Base-by-base conservation (phyloP, 176 grass and related monocot genomes). In the Zea luxurians region DNA sequence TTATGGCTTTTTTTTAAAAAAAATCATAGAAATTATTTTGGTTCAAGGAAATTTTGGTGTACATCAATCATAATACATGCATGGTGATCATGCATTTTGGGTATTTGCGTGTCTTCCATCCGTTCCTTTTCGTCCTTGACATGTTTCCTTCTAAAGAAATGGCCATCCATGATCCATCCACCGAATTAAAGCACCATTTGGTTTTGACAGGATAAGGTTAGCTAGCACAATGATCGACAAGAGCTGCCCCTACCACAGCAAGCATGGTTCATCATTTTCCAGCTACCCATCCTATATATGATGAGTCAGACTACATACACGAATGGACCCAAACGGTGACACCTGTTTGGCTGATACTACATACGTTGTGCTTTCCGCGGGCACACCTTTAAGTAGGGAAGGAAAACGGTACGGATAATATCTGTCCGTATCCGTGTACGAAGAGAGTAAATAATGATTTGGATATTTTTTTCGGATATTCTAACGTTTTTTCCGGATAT, bases 301-400 rank as follows among this genome's bases (percentile, higher is more conserved):
- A 61, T 10, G 58, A 64, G 45, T 64, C 36, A 8, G 62, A 66
- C 27, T n/a, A 63, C 60, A 77, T 78, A 66, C 7, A 3, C 66
- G 62, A 53, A 54, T 50, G 0, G 17, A 61, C 27, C 10, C 35
- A 48, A 76, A 47, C 27, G 13, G 41, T 16, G 63, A 83, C 71
- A 76, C 63, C 8, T 76, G 63, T 75, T 67, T 50, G 57, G 58
- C 48, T 64, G 57, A 12, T 27, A 27, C 27, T 27, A n/a, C n/a
- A 27, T 53, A 2, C 44, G 37, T 64, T 50, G 7, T 70, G 44
- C 60, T 53, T 85, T 80, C 61, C 10, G 11, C 5, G 42, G 8
- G 42, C 35, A 63, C 7, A 65, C 36, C 36, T 34, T 8, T n/a
- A n/a, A n/a, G n/a, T n/a, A n/a, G n/a, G n/a, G n/a, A n/a, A n/a